Conservation (phyloP, 352 stramenopile species). For the Pseudoperonospora humuli region DNA sequence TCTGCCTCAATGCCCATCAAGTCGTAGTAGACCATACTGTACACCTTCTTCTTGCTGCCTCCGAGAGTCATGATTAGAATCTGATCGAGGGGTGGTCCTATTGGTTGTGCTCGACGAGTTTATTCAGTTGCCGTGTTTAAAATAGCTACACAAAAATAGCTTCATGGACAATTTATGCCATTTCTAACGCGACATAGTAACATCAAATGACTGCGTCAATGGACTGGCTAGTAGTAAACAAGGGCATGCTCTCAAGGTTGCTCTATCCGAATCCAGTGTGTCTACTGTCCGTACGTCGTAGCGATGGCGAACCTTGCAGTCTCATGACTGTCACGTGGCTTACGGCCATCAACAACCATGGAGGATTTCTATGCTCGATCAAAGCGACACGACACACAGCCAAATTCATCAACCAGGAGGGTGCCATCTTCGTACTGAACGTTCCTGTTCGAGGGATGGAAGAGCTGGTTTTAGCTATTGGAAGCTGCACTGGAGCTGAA, state of each 20-base stretch:
- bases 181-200: conserved; percentile 15
- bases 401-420: conserved; percentile 37
- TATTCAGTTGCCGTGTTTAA: no score
- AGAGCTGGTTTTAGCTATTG: conserved; percentile 69
- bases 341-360: conserved; percentile 84
- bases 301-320: conserved; percentile 18
- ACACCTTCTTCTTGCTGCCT: conserved; percentile 61
- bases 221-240: conserved; percentile 51
- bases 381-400: conserved; percentile 64
- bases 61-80: conserved; percentile 13
- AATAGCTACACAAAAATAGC: no score
- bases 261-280: conserved; percentile 81
- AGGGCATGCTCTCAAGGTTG: conserved; percentile 65
- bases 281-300: conserved; percentile 40
- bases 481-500: conserved; percentile 40
- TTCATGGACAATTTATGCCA: no score
- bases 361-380: conserved; percentile 76
- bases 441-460: conserved; percentile 66
- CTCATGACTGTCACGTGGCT: conserved; percentile 86
- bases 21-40: conserved; percentile 73
- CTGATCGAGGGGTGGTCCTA: no score
- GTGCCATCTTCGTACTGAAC: conserved; percentile 66
- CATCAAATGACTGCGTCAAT: conserved; percentile 8
- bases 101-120: no score
- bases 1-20: conserved; percentile 69